Base-by-base conservation (phyloP, 73 alveolate genomes). In the Paramecium sexaurelia region DNA sequence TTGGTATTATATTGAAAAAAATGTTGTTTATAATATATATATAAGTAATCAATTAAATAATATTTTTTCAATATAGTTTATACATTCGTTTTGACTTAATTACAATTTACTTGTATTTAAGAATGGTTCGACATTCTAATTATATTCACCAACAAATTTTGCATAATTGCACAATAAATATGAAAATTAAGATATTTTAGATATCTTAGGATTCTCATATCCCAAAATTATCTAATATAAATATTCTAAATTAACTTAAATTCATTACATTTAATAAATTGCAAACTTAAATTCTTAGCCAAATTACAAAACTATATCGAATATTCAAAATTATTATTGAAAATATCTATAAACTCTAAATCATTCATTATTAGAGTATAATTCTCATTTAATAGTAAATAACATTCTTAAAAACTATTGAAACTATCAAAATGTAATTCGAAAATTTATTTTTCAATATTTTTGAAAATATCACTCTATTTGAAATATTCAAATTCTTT, bases 401-500 rank as follows among this genome's bases (percentile, higher is more conserved):
- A 73, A 11, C 87, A 36, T 39, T 73, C 87, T 39, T 73, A 36
- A 19, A 73, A 73, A 5, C 9, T 36, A 36, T 73, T 73, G 66
- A 73, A 73, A 9, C 36, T 36, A 36, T 73, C 87, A 22, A 33
- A 73, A 73, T 73, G 87, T 32, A 73, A n/a, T 73, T 73, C 87
- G 32, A 73, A 37, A 36, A 73, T 73, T 73, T 73, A 17, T n/a
- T 73, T 73, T 39, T 73, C 87, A 33, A 73, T 17, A 39, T 36
- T 73, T n/a, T 39, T 27, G 35, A 73, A 73, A 10, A 32, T 36
- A 39, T 73, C 87, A 11, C 55, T 73, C 7, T 36, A n/a, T 33
- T 20, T 73, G 17, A 73, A 73, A 10, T n/a, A 10, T 13, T 73
- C 87, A 37, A 73, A 73, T 8, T 73, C 66, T 11, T 73, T 73